Evolutionary conservation across 371 early-diverging fungal species (phyloP).

Genomic region (Batkoa obscura): DNA sequence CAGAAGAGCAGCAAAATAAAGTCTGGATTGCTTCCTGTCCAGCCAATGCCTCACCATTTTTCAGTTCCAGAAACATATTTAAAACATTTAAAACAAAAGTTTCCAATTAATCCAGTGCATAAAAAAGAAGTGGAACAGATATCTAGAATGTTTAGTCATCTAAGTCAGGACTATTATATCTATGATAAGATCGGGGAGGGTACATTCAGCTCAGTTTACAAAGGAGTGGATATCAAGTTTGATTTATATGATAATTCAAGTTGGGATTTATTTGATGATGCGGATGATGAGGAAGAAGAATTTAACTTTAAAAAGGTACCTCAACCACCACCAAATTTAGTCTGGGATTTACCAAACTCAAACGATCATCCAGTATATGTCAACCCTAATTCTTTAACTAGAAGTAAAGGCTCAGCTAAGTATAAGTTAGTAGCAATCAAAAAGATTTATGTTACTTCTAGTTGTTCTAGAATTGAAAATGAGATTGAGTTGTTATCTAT

Average conservation of each 20-base stretch:
- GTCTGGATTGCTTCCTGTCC: no score
- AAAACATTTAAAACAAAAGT: not conserved
- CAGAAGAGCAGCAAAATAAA: no score
- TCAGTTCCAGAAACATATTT: no score
- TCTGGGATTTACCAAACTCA: not conserved
- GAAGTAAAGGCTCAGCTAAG: not conserved
- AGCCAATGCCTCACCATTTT: no score
- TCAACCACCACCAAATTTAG: slow-evolving; percentile 3
- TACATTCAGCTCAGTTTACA: slow-evolving; percentile 93
- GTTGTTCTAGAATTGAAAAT: slow-evolving; percentile 65
- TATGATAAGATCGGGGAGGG: slow-evolving; percentile 24
- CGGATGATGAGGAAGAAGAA: not conserved
- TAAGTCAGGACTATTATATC: slow-evolving; percentile 2
- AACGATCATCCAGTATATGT: not conserved
- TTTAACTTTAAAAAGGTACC: slow-evolving; percentile 5
- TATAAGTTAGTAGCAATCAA: slow-evolving; percentile 71
- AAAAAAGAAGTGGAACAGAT: not conserved
- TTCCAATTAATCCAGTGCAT: not conserved
- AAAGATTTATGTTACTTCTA: slow-evolving; percentile 70
- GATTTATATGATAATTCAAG: slow-evolving; percentile 38
- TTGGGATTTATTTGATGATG: slow-evolving; percentile 22
- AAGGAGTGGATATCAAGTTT: slow-evolving; percentile 62
- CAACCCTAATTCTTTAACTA: not conserved
- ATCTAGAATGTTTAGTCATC: not conserved
- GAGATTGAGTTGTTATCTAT: slow-evolving; percentile 68